phyloP scores from a whole-genome alignment of 108 stramenopile species.

The Cyclotella cryptica region DNA sequence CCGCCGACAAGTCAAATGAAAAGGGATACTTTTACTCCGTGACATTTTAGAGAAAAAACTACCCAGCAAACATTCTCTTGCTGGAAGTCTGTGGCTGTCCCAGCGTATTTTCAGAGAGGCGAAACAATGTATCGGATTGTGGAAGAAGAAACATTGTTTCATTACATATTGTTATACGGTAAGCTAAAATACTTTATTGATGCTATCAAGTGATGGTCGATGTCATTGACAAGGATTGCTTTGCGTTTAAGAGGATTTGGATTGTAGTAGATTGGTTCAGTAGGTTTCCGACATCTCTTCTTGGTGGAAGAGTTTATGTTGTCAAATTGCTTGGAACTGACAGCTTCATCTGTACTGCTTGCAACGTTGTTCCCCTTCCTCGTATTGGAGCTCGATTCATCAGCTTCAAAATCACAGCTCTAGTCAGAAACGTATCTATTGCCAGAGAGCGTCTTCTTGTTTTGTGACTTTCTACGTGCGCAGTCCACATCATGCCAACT shows the following conservation, averaged over 20 bases:
- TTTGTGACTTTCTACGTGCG: background rate
- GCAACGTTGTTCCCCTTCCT: background rate
- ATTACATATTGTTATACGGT: too few relatives aligned
- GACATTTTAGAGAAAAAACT: constrained; percentile 17
- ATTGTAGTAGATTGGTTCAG: too few relatives aligned
- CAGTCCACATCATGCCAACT: too few relatives aligned
- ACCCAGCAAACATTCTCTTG: background rate
- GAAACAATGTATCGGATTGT: too few relatives aligned
- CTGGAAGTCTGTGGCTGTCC: too few relatives aligned
- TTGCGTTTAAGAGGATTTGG: too few relatives aligned
- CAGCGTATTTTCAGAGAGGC: too few relatives aligned
- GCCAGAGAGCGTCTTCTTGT: too few relatives aligned
- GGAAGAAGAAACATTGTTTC: too few relatives aligned
- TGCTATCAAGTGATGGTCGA: too few relatives aligned
- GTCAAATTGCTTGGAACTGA: background rate
- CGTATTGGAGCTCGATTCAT: background rate
- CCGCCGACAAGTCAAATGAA: constrained; percentile 5
- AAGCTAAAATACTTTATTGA: too few relatives aligned
- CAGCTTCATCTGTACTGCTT: too few relatives aligned
- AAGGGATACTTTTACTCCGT: constrained; percentile 31
- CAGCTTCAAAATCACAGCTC: background rate
- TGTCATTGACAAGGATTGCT: background rate
- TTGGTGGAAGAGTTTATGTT: background rate
- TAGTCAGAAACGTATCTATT: background rate
- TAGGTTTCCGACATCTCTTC: background rate